Evolutionary conservation across 2,329 filamentous ascomycete genomes (phyloP).

Genomic region (Diaporthe velutina): DNA sequence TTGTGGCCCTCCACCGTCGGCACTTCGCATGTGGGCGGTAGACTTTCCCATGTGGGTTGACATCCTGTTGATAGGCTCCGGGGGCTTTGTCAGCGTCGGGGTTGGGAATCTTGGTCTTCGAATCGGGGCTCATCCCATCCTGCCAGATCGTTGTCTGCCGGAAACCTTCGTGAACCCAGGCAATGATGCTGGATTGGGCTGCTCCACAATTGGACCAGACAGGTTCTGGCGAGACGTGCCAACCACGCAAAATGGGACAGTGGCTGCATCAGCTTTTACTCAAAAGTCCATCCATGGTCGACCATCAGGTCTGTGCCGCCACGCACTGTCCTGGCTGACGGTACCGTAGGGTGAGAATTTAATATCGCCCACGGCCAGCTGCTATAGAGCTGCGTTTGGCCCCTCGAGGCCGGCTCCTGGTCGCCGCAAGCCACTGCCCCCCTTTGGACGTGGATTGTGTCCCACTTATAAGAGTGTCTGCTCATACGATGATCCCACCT

Average conservation of each 20-base stretch:
- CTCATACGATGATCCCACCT: constrained; percentile 30
- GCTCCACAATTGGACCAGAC: not conserved
- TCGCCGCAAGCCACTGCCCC: constrained; percentile 9
- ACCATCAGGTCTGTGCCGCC: not conserved
- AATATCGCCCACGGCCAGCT: constrained; percentile 4
- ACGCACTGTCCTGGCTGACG: constrained; percentile 17
- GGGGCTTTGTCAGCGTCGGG: constrained; percentile 12
- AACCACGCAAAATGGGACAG: constrained; percentile 4
- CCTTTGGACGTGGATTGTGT: constrained; percentile 17
- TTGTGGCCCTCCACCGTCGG: constrained; percentile 17
- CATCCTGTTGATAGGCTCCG: constrained; percentile 7
- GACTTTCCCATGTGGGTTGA: not conserved
- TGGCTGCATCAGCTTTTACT: constrained; percentile 10
- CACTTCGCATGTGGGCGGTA: constrained; percentile 9
- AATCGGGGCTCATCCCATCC: not conserved
- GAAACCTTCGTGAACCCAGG: constrained; percentile 5
- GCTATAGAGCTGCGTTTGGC: not conserved
- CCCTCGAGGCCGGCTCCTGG: constrained; percentile 25
- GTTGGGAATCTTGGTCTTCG: constrained; percentile 6
- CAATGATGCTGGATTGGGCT: not conserved
- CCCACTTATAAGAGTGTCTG: constrained; percentile 27
- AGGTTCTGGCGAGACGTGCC: not conserved
- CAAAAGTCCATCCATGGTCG: not conserved
- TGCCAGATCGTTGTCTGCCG: constrained; percentile 19
- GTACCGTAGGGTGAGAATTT: not conserved